Evolutionary conservation across 2,329 filamentous ascomycete genomes (phyloP), one percentile per base, ranked within the genome.

Genomic region (Penicillium sp.): DNA sequence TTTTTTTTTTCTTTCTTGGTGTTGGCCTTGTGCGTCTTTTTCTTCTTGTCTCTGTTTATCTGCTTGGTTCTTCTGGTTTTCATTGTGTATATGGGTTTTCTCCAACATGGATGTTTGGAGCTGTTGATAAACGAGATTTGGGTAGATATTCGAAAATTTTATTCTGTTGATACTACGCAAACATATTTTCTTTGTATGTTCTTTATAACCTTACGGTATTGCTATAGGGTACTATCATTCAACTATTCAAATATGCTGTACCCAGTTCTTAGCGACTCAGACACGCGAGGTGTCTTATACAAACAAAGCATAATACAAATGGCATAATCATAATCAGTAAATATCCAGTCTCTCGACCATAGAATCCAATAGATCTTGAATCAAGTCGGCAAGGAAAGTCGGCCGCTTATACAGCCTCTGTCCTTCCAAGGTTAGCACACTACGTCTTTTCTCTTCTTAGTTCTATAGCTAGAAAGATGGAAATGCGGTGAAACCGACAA

Each of bases 71-170:
- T 51, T 49, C 53, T 46, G 16, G 23, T 40, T 40, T 41, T 47
- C 58, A 36, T 50, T 57, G 25, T 66, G 55, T 61, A 64, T 49
- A 64, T 64, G 55, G 38, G 44, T 54, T 48, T 43, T 43, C 49
- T 39, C 43, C 36, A 27, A 31, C 31, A 43, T 54, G 45, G 48
- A 53, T 39, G 29, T 51, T 57, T 39, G 51, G 57, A 53, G 55
- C 45, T 65, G 59, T 65, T 51, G 48, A 60, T 61, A 57, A 46
- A 51, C 3, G n/a, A 39, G 50, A 41, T 54, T 50, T 53, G 46
- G 39, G 53, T 58, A 62, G 52, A 63, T 63, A 61, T n/a, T 58
- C 38, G 15, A 23, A 46, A 50, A 41, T 31, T 36, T 40, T 25
- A 38, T 29, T 40, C 19, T 33, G n/a, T 53, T 29, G 27, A 47